phyloP scores from a whole-genome alignment of 805 yeast species.

The Myxozyma melibiosi region DNA sequence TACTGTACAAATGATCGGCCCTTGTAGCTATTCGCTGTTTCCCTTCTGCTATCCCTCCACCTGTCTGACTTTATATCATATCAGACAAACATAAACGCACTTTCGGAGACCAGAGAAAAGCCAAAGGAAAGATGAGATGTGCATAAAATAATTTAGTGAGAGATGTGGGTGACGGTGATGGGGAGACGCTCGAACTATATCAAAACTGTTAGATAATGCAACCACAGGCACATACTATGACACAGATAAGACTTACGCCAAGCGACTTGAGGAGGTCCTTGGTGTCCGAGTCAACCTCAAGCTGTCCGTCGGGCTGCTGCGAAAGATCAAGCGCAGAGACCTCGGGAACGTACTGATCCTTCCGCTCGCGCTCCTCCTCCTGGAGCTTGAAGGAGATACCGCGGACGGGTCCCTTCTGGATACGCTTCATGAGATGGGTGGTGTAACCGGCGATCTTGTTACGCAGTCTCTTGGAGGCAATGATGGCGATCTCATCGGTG shows the following conservation, averaged over 20 bases:
- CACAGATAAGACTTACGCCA: constrained; percentile 69
- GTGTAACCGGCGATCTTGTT: constrained; percentile 99
- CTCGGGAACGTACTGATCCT: constrained; percentile 99
- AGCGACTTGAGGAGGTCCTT: constrained; percentile 90
- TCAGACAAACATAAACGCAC: constrained; percentile 4
- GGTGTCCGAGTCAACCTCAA: constrained; percentile 96
- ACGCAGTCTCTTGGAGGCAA: constrained; percentile 99
- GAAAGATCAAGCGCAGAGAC: constrained; percentile 99
- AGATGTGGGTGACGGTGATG: constrained; percentile 78
- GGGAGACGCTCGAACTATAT: constrained; percentile 60
- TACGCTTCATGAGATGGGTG: constrained; percentile 99
- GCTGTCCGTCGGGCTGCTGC: constrained; percentile 84
- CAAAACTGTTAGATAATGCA: neutral
- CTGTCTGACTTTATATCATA: neutral
- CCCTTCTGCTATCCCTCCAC: neutral
- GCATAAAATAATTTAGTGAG: constrained; percentile 53
- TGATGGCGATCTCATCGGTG: constrained; percentile 96
- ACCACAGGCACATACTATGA: constrained; percentile 37
- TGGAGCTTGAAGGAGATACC: constrained; percentile 99
- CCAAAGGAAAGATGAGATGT: neutral
- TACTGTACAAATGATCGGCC: constrained; percentile 26
- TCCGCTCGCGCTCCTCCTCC: constrained; percentile 99
- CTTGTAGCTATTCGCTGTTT: neutral
- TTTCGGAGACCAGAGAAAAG: neutral
- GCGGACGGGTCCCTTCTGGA: constrained; percentile 99